Evolutionary conservation across 176 grass and related monocot genomes (phyloP), one percentile per base, ranked within the genome.

Genomic region (Olyra latifolia): DNA sequence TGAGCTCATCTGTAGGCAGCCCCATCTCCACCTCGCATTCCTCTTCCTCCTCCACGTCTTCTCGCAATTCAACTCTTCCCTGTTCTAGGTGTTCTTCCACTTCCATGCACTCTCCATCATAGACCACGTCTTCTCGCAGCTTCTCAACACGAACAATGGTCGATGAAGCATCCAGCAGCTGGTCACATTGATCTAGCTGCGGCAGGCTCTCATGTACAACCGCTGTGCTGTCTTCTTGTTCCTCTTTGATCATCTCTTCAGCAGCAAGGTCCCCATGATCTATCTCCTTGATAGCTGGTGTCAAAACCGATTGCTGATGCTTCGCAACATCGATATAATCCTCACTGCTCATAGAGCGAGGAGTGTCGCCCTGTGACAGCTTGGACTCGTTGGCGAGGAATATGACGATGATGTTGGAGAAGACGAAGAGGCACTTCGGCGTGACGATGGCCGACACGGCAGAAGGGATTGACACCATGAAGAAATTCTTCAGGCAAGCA

Each of bases 381-480:
- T 83, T 91, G 0, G 88, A 94, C 59, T 94, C 78, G 7, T 86
- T 49, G 6, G 86, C 57, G 27, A 91, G 91, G 56, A 86, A 84
- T 19, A 86, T 43, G 64, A 94, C 62, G 62, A 94, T 94, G 41
- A 94, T 61, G 70, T 94, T 91, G 48, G 79, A 88, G 60, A 94
- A 76, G 14, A 91, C 22, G 19, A 94, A 94, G 23, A 84, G 49
- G 75, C 74, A 91, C 52, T 86, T 94, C 1, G 88, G 91, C 1
- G 52, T 56, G 30, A 74, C 8, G 23, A 75, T 7, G 11, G 48
- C 28, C 3, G 84, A 72, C 27, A 60, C 15, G 22, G 86, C 35
- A 22, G 40, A 70, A 10, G 77, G 82, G 46, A 90, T 77, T 20
- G 74, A 83, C 38, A 76, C 62, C 43, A 74, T 38, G 74, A 89